Evolutionary conservation across 257 asterid species (phyloP).

Genomic region (Apocynum venetum): DNA sequence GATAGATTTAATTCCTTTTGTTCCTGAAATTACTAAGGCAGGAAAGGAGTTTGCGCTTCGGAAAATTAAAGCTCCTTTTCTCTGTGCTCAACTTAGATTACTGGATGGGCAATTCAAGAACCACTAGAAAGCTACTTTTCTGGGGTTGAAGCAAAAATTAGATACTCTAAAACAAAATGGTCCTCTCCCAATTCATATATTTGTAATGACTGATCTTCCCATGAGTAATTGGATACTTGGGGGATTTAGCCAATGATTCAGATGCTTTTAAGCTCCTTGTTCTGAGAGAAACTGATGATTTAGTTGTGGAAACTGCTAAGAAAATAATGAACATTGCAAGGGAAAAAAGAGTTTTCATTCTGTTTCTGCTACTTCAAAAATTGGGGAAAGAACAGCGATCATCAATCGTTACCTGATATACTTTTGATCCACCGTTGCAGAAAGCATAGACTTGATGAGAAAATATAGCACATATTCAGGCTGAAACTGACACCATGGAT

Average conservation of each 20-base stretch:
- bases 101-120: conserved; percentile 95
- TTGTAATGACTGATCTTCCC: conserved; percentile 88
- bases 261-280: conserved; percentile 48
- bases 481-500: conserved; percentile 10
- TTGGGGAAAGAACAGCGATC: conserved; percentile 29
- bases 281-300: conserved; percentile 49
- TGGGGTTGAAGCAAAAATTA: conserved; percentile 48
- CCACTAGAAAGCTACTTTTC: conserved; percentile 62
- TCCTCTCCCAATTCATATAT: conserved; percentile 32
- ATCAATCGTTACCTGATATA: conserved; percentile 51
- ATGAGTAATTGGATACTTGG: conserved; percentile 71
- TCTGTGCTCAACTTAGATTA: conserved; percentile 86
- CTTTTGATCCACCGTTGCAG: conserved; percentile 83
- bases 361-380: conserved; percentile 24
- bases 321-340: conserved; percentile 33
- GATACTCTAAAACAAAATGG: conserved; percentile 50
- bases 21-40: conserved; percentile 58
- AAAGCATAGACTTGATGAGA: conserved; percentile 67
- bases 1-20: conserved; percentile 71
- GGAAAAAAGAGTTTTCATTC: conserved; percentile 28
- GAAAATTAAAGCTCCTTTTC: conserved; percentile 58
- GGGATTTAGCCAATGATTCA: conserved; percentile 47
- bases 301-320: conserved; percentile 51
- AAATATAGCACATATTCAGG: conserved; percentile 40
- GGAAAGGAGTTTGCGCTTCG: conserved; percentile 65